Evolutionary conservation across 2,329 filamentous ascomycete species (phyloP).

Genomic region (Parafenestella ontariensis): DNA sequence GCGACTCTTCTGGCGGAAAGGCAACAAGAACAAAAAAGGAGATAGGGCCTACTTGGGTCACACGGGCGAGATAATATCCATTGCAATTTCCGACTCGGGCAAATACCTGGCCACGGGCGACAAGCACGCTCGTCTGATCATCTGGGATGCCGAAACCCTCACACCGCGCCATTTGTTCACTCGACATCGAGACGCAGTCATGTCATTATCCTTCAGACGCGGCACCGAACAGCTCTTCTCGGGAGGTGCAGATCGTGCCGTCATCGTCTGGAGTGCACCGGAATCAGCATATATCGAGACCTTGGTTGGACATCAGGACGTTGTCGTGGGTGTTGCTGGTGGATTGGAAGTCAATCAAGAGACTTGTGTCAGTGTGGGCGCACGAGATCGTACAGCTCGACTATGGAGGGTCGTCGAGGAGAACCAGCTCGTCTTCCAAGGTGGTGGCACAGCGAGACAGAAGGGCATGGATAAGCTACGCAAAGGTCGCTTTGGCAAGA

Average conservation of each 20-base stretch:
- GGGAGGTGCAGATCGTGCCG: slow-evolving; percentile 85
- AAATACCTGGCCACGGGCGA: slow-evolving; percentile 92
- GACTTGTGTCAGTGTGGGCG: slow-evolving; percentile 88
- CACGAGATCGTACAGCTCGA: slow-evolving; percentile 87
- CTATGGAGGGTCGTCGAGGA: slow-evolving; percentile 98
- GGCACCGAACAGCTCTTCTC: slow-evolving; percentile 92
- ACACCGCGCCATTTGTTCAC: slow-evolving; percentile 82
- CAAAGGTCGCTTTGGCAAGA: slow-evolving; percentile 44
- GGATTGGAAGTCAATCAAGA: slow-evolving; percentile 72
- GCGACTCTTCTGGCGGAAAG: slow-evolving; percentile 69
- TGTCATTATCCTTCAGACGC: slow-evolving; percentile 81
- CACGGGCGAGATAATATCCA: slow-evolving; percentile 77
- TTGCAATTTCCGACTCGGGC: slow-evolving; percentile 88
- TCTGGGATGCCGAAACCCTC: slow-evolving; percentile 84
- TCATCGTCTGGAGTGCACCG: slow-evolving; percentile 94
- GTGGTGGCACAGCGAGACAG: slow-evolving; percentile 65
- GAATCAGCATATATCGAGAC: slow-evolving; percentile 95
- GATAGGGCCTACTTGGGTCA: slow-evolving; percentile 74
- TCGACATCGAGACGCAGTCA: slow-evolving; percentile 91
- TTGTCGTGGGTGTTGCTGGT: slow-evolving; percentile 78
- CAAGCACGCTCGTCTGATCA: slow-evolving; percentile 80
- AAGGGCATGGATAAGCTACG: slow-evolving; percentile 49
- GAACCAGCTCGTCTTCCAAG: slow-evolving; percentile 92
- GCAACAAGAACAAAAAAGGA: slow-evolving; percentile 63
- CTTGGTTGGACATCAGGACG: slow-evolving; percentile 93